Conservation (phyloP, 139 green algal genomes). For the Chlamydomonas sphaeroides region DNA sequence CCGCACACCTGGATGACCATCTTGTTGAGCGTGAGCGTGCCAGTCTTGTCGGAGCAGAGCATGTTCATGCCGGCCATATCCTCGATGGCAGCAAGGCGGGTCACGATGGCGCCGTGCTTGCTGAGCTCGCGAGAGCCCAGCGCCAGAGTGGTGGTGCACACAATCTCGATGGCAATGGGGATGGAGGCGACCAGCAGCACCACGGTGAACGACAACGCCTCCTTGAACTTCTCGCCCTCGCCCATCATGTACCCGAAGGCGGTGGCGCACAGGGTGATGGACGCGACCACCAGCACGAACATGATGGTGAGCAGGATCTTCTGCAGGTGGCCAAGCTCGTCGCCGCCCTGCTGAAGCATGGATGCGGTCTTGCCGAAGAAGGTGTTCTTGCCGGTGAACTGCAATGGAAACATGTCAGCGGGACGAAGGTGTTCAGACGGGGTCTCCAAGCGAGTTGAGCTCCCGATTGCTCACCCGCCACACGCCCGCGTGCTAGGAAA, state of each 20-base stretch:
- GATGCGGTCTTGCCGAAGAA: slow-evolving; percentile 91
- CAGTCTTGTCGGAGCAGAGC: slow-evolving; percentile 91
- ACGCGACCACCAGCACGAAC: slow-evolving; percentile 71
- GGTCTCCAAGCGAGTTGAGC: too few relatives aligned
- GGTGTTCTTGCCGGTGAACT: slow-evolving; percentile 81
- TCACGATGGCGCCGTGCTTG: slow-evolving; percentile 82
- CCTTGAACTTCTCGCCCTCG: slow-evolving; percentile 4
- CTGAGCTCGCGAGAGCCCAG: slow-evolving; percentile 79
- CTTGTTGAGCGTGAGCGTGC: slow-evolving; percentile 93
- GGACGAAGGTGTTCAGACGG: too few relatives aligned
- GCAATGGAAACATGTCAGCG: too few relatives aligned
- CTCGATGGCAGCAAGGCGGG: slow-evolving; percentile 86
- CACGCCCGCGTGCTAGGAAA: too few relatives aligned
- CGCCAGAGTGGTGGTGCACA: slow-evolving; percentile 87
- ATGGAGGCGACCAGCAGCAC: slow-evolving; percentile 85
- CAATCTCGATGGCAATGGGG: slow-evolving; percentile 81
- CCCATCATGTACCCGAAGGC: slow-evolving; percentile 74
- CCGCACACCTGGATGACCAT: slow-evolving; percentile 79
- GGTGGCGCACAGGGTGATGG: slow-evolving; percentile 74
- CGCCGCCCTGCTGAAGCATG: slow-evolving; percentile 68
- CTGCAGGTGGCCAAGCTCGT: slow-evolving; percentile 78
- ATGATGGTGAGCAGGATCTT: slow-evolving; percentile 84
- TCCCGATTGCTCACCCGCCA: too few relatives aligned
- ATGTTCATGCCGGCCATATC: slow-evolving; percentile 95
- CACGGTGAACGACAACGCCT: slow-evolving; percentile 30